Conservation (phyloP, 345 rosid genomes). For the Pseudoturritis turrita region DNA sequence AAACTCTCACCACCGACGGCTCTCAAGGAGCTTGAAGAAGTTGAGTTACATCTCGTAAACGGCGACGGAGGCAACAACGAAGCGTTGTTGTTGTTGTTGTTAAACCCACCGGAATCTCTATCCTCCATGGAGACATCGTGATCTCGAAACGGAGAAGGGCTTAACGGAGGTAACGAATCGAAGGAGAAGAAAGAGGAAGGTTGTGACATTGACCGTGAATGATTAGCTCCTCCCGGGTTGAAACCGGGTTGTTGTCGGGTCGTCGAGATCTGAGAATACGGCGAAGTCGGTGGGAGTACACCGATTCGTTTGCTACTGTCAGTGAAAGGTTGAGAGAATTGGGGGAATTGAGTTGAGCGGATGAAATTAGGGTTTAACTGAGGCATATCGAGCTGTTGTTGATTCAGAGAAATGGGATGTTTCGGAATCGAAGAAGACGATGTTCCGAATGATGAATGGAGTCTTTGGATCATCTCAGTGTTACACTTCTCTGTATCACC, state of each 20-base stretch:
- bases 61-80: constrained; percentile 64
- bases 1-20: constrained; percentile 48
- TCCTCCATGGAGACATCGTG: constrained; percentile 72
- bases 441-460: constrained; percentile 53
- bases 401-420: constrained; percentile 42
- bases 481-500: constrained; percentile 63
- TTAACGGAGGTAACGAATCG: constrained; percentile 74
- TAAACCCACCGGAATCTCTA: constrained; percentile 34
- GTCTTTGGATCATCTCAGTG: constrained; percentile 66
- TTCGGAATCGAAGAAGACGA: constrained; percentile 46
- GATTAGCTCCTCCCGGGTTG: constrained; percentile 45
- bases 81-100: constrained; percentile 9
- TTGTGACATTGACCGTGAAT: constrained; percentile 83
- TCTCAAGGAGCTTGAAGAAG: constrained; percentile 8
- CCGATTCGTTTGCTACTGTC: constrained; percentile 56
- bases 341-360: constrained; percentile 48
- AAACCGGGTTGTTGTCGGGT: constrained; percentile 51
- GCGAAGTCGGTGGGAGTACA: constrained; percentile 86
- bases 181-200: constrained; percentile 74
- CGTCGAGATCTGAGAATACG: constrained; percentile 72
- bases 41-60: constrained; percentile 44
- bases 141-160: constrained; percentile 67
- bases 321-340: constrained; percentile 43
- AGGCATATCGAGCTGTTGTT: constrained; percentile 61
- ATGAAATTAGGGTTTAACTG: constrained; percentile 49